A percentile compares a stretch with the other conserved stretches of the same genome.
phyloP scores from a whole-genome alignment of 768 basidiomycete genomes.

The Tephrocybe sp. region DNA sequence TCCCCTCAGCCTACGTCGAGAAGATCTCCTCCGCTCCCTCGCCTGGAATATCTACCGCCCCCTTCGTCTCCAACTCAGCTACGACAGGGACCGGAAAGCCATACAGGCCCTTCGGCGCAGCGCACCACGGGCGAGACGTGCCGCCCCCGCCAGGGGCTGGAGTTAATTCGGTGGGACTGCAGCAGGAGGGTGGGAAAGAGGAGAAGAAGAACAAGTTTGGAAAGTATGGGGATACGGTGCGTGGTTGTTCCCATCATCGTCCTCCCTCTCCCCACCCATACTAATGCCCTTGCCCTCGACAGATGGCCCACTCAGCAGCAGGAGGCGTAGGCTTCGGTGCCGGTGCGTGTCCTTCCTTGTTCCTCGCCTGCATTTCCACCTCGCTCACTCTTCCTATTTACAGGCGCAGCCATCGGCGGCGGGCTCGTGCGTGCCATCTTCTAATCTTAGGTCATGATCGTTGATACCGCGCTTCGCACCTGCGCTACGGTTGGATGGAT shows the following conservation, averaged over 20 bases:
- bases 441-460: too few relatives aligned
- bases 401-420: conserved; percentile 33
- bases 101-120: conserved; percentile 47
- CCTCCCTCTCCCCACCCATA: too few relatives aligned
- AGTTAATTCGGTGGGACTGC: conserved; percentile 43
- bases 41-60: conserved; percentile 20
- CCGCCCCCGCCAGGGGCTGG: conserved; percentile 37
- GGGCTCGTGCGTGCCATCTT: conserved; percentile 35
- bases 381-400: conserved; percentile 4
- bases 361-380: background rate
- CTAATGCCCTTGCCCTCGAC: background rate
- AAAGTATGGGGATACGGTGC: conserved; percentile 57
- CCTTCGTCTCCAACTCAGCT: conserved; percentile 3
- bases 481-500: too few relatives aligned
- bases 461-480: too few relatives aligned
- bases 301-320: conserved; percentile 61
- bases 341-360: conserved; percentile 36
- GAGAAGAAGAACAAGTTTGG: conserved; percentile 63
- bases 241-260: conserved; percentile 13
- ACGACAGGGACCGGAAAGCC: conserved; percentile 16
- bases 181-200: conserved; percentile 37
- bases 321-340: conserved; percentile 81
- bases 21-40: conserved; percentile 31
- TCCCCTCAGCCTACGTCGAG: conserved; percentile 78
- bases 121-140: conserved; percentile 36